A percentile compares a stretch with the other conserved stretches of the same genome.
Evolutionary conservation across 2,329 filamentous ascomycete genomes (phyloP).

Genomic region (Nemania bipapillata): DNA sequence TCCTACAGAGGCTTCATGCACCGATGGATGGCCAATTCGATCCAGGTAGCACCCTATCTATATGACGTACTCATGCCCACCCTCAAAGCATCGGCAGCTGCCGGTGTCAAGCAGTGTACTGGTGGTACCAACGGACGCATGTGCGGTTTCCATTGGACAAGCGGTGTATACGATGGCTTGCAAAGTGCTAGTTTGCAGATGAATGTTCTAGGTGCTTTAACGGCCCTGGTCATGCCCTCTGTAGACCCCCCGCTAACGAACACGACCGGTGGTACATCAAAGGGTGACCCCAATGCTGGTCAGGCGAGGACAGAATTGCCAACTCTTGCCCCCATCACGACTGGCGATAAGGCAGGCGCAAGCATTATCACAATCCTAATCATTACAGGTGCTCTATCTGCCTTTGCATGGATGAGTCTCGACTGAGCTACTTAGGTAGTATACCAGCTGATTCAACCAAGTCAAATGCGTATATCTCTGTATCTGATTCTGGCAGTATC

Average conservation of each 20-base stretch:
- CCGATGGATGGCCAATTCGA: conserved; percentile 71
- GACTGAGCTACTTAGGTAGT: conserved; percentile 40
- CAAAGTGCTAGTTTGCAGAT: conserved; percentile 67
- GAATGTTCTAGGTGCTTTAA: conserved; percentile 65
- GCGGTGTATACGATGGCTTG: conserved; percentile 55
- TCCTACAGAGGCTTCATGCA: conserved; percentile 78
- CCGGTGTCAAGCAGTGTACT: conserved; percentile 71
- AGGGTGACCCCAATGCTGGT: conserved; percentile 58
- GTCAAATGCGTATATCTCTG: conserved; percentile 2
- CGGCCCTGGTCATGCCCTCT: conserved; percentile 53
- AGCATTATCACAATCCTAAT: conserved; percentile 61
- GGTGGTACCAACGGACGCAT: conserved; percentile 67
- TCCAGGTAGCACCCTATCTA: conserved; percentile 71
- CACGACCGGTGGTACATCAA: conserved; percentile 62
- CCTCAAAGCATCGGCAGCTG: conserved; percentile 67
- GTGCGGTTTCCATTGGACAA: conserved; percentile 73
- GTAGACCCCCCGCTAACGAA: conserved; percentile 59
- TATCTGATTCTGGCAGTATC: conserved; percentile 1
- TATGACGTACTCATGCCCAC: conserved; percentile 65
- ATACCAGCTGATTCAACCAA: background rate
- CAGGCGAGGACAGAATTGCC: conserved; percentile 50
- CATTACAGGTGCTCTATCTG: conserved; percentile 55
- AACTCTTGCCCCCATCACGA: conserved; percentile 53
- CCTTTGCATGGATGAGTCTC: conserved; percentile 64
- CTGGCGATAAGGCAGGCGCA: conserved; percentile 61